Base-by-base conservation (phyloP, 225 moss, liverwort and hornwort species). In the Pseudisothecium myosuroides region DNA sequence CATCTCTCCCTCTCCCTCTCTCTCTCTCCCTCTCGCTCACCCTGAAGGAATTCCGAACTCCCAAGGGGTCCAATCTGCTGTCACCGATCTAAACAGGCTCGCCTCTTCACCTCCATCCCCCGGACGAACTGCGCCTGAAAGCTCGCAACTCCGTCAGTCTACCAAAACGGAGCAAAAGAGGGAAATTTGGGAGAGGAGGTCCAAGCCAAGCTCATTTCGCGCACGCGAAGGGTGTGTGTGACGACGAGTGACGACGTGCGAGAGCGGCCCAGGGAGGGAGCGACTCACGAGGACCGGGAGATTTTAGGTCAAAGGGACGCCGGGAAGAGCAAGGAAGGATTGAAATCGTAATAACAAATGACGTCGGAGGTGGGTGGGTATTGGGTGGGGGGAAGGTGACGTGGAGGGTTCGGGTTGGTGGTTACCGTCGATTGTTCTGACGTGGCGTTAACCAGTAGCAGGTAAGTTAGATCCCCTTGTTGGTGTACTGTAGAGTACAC, bases 61-160 rank as follows among this genome's bases (percentile, higher is more conserved):
- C 37, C 50, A 72, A 66, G 43, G 59, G 68, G 60, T 23, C 28
- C 55, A 74, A 58, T 52, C 52, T 4, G 16, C 43, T 69, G 69
- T 87, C 87, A 82, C 82, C 41, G 72, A 81, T 67, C 59, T 72
- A 50, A 83, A 41, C 56, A 12, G 17, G 54, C 34, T 85, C 89
- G 85, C 80, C 76, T 49, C 81, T 85, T 47, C 90, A 85, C 76
- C 92, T 88, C 92, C 92, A 92, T 88, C 82, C 63, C 86, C 64
- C 36, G 72, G 19, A 61, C 67, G 12, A 65, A 64, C 32, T 58
- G 37, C 47, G 50, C 62, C 56, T 63, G 69, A 5, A 76, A 68
- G 26, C 68, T 81, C 71, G 82, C 62, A 32, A 76, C 28, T 39
- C 52, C 52, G 52, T 52, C 39, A 43, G 14, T 62, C 62, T 76